Evolutionary conservation across 805 yeast species (phyloP).

Genomic region (Metschnikowia sp.): DNA sequence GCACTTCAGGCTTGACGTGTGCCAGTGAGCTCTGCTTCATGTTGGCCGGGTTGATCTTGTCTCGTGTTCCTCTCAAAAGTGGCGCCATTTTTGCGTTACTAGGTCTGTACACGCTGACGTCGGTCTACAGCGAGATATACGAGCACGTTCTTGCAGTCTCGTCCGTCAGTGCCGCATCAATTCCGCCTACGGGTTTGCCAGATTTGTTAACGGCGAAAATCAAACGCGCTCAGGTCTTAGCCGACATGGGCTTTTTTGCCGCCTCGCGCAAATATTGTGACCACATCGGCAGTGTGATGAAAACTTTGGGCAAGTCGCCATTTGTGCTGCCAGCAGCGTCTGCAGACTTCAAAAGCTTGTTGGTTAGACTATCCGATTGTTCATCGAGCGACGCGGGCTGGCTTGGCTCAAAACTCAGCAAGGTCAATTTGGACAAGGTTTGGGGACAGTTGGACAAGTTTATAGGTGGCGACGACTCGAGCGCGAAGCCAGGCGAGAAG

Average conservation of each 20-base stretch:
- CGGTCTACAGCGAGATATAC: conserved; percentile 62
- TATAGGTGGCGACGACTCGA: conserved; percentile 72
- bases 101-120: conserved; percentile 32
- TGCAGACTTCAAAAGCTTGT: conserved; percentile 34
- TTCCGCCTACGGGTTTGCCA: conserved; percentile 41
- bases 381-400: conserved; percentile 54
- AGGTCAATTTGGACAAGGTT: conserved; percentile 72
- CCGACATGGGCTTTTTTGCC: conserved; percentile 58
- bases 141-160: conserved; percentile 47
- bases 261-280: conserved; percentile 68
- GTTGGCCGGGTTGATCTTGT: conserved; percentile 45
- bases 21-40: conserved; percentile 47
- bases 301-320: conserved; percentile 31
- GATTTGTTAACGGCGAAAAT: conserved; percentile 61
- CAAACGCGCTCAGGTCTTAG: conserved; percentile 62
- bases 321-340: conserved; percentile 22
- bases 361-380: conserved; percentile 46
- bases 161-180: conserved; percentile 21
- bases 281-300: conserved; percentile 33
- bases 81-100: conserved; percentile 37
- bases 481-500: conserved; percentile 36
- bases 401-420: conserved; percentile 56
- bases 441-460: conserved; percentile 91
- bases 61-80: conserved; percentile 22
- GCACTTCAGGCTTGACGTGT: conserved; percentile 23